Evolutionary conservation across 108 stramenopile species (phyloP).

Genomic region (Schizochytrium sp.): DNA sequence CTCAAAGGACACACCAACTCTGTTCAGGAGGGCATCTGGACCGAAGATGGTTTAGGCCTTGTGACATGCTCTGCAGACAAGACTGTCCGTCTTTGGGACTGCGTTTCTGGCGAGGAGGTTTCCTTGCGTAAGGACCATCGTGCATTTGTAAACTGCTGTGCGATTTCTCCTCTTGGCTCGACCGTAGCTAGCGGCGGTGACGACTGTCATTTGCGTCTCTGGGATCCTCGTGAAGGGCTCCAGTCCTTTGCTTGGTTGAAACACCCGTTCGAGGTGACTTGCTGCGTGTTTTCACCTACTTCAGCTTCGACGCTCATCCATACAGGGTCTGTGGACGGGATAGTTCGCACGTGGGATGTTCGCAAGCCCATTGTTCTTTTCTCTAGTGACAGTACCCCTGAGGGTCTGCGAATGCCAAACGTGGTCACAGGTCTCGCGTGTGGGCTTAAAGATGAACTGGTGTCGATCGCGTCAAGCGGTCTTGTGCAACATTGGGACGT

Average conservation of each 20-base stretch:
- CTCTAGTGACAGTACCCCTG: background rate
- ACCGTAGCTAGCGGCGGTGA: constrained; percentile 38
- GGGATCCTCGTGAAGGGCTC: constrained; percentile 45
- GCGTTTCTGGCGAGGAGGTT: background rate
- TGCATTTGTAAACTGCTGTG: constrained; percentile 27
- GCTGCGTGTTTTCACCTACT: background rate
- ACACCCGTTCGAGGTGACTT: constrained; percentile 31
- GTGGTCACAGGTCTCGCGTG: constrained; percentile 49
- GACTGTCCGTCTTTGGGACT: constrained; percentile 44
- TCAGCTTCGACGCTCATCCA: background rate
- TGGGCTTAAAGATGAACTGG: background rate
- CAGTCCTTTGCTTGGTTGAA: background rate
- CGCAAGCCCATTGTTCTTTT: constrained; percentile 4
- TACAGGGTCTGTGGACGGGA: constrained; percentile 40
- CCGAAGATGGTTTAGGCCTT: constrained; percentile 15
- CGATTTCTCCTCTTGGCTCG: constrained; percentile 19
- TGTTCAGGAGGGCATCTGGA: background rate
- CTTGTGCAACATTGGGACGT: constrained; percentile 2
- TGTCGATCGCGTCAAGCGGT: background rate
- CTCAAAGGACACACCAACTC: constrained; percentile 13
- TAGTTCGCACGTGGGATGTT: constrained; percentile 48
- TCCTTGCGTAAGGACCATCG: background rate
- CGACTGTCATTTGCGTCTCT: constrained; percentile 29
- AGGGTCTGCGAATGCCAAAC: too few relatives aligned
- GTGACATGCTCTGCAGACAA: constrained; percentile 14